phyloP scores from a whole-genome alignment of 768 basidiomycete species.

The Suillus bovinus region DNA sequence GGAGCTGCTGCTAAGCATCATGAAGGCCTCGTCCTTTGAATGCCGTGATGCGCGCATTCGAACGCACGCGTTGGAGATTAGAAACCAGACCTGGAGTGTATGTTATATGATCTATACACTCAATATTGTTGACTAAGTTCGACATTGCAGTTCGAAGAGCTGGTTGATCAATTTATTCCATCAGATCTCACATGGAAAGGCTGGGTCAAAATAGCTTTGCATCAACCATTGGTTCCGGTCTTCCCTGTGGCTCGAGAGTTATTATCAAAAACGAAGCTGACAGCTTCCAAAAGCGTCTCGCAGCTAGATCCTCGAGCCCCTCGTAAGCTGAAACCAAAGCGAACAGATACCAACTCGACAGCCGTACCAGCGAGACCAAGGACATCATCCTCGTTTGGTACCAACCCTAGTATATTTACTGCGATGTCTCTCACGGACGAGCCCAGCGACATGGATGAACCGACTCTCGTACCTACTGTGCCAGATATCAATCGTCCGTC shows the following conservation, averaged over 20 bases:
- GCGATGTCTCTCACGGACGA: constrained; percentile 40
- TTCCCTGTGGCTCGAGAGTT: constrained; percentile 78
- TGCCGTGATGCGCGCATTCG: constrained; percentile 77
- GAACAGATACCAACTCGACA: constrained; percentile 15
- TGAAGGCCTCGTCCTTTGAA: constrained; percentile 83
- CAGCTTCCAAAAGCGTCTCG: constrained; percentile 40
- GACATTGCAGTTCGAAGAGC: constrained; percentile 64
- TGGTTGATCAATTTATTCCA: constrained; percentile 79
- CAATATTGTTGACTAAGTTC: constrained; percentile 12
- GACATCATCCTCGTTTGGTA: constrained; percentile 25
- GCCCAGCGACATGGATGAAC: constrained; percentile 37
- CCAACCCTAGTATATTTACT: constrained; percentile 19
- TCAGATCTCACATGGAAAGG: constrained; percentile 78
- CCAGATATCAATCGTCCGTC: constrained; percentile 20
- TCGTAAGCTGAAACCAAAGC: constrained; percentile 24
- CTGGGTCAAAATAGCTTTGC: constrained; percentile 83
- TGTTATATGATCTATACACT: constrained; percentile 27
- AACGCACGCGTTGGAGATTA: constrained; percentile 79
- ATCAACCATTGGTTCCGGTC: constrained; percentile 76
- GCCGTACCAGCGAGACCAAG: constrained; percentile 14
- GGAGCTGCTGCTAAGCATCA: constrained; percentile 72
- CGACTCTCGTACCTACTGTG: constrained; percentile 16
- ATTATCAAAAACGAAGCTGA: constrained; percentile 75
- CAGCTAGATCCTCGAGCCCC: constrained; percentile 29
- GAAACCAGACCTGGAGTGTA: constrained; percentile 83